Conservation (phyloP, 2,329 filamentous ascomycete genomes). For the Fusarium lateritium region DNA sequence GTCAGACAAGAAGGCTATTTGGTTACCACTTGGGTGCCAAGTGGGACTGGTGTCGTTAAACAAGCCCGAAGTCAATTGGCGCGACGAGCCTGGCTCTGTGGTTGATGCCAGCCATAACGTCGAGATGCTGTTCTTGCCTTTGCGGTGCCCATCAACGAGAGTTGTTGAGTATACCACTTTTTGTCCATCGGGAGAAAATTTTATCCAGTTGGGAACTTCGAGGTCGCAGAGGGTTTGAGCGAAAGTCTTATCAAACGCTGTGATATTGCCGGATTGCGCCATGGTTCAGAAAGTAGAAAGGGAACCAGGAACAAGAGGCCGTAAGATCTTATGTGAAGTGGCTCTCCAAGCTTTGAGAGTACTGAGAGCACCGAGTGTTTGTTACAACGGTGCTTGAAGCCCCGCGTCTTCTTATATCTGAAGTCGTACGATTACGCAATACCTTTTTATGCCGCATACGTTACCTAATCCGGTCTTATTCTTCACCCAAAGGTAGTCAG, state of each 20-base stretch:
- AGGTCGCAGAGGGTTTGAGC: constrained; percentile 31
- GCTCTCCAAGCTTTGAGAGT: too few species aligned
- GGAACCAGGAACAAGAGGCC: too few species aligned
- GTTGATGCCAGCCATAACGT: constrained; percentile 40
- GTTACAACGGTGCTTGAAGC: too few species aligned
- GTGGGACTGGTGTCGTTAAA: constrained; percentile 4
- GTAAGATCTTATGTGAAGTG: too few species aligned
- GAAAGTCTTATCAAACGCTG: constrained; percentile 19
- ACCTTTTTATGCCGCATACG: too few species aligned
- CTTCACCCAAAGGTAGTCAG: too few species aligned
- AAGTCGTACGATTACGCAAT: too few species aligned
- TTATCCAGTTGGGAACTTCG: constrained; percentile 23
- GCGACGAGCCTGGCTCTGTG: constrained; percentile 11
- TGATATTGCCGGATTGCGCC: neutral
- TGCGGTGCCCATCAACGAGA: neutral
- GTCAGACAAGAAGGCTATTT: constrained; percentile 28
- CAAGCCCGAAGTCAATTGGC: constrained; percentile 15
- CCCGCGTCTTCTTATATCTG: too few species aligned
- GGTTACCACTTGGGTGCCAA: constrained; percentile 28
- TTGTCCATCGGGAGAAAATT: constrained; percentile 19
- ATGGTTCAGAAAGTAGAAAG: neutral
- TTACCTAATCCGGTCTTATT: too few species aligned
- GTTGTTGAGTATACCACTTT: constrained; percentile 24
- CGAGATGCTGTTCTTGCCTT: constrained; percentile 27
- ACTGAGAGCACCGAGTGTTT: too few species aligned